These are phyloP conservation scores for Acacia crassicarpa DNA, from an alignment of 306 rosid species.

Conservation along the genomic window DNA sequence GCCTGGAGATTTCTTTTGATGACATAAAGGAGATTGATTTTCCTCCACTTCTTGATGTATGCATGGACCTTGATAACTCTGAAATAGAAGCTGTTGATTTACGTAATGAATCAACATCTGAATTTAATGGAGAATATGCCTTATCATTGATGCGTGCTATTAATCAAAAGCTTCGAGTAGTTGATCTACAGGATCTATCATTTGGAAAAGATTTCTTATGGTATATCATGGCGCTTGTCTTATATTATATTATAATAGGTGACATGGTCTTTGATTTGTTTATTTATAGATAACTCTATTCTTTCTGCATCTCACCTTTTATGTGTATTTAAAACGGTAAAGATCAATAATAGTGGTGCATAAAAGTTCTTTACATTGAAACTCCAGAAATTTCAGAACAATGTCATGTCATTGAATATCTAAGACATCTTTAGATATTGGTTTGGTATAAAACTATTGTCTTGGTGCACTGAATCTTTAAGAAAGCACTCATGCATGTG, in stretches of 20 bases:
- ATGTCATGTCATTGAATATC: slow-evolving; percentile 12
- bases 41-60: slow-evolving; percentile 66
- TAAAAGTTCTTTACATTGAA: slow-evolving; percentile 20
- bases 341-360: background rate
- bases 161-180: slow-evolving; percentile 73
- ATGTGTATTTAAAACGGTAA: slow-evolving; percentile 22
- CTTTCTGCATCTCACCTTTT: slow-evolving; percentile 15
- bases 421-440: slow-evolving; percentile 10
- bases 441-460: slow-evolving; percentile 6
- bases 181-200: slow-evolving; percentile 63
- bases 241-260: slow-evolving; percentile 28
- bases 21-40: slow-evolving; percentile 67
- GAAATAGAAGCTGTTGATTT: slow-evolving; percentile 77
- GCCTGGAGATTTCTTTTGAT: slow-evolving; percentile 61
- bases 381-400: slow-evolving; percentile 10
- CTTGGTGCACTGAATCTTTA: slow-evolving; percentile 3
- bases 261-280: slow-evolving; percentile 22
- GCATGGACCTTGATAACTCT: slow-evolving; percentile 51
- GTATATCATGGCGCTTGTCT: slow-evolving; percentile 46
- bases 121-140: slow-evolving; percentile 59
- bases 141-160: slow-evolving; percentile 70
- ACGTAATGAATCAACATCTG: slow-evolving; percentile 53
- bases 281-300: background rate
- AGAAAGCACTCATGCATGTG: background rate
- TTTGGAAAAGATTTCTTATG: slow-evolving; percentile 69